Evolutionary conservation across 371 early-diverging fungal genomes (phyloP), one percentile per base, ranked within the genome.

Genomic region (Parasitella parasitica): DNA sequence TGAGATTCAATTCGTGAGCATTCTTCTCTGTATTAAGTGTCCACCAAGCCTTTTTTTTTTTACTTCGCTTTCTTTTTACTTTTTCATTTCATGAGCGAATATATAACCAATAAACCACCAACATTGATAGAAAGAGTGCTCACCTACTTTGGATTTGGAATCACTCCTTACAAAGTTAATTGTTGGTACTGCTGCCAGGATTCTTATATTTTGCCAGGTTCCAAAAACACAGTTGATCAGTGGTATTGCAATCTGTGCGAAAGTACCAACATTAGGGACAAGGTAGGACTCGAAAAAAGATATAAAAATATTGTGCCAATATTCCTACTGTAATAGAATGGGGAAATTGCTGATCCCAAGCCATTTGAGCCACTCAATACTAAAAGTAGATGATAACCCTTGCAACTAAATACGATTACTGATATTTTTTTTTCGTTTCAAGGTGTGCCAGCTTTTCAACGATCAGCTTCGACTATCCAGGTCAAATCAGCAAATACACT

Each of bases 141-240:
- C 11, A 43, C 1, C 1, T 9, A 12, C 3, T 5, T 62, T 49
- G 27, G 36, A 36, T 18, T 62, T 35, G 55, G 43, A 30, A 27
- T 12, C 4, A 46, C 36, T 26, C 62, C 62, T 11, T 24, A 30
- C 4, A 62, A 48, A 36, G 62, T 62, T 6, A 62, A 62, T 37
- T 62, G 62, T 35, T 62, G 62, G 62, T 62, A 48, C 13, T 62
- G 62, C 26, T 54, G 54, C 20, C 37, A 55, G 27, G 54, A 62
- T 37, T 54, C 62, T 6, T 62, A 36, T 20, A 5, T 62, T 12
- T 35, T 59, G 6, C 50, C 59, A 6, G 59, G 59, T 6, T 49
- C 49, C 15, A 59, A 49, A 16, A 48, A 59, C 20, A 59, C 59
- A 1, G 34, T 15, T 1, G 16, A 20, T 0, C 53, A 53, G 16